Conservation (phyloP, 2,329 filamentous ascomycete genomes). For the Conoideocrella luteorostrata region DNA sequence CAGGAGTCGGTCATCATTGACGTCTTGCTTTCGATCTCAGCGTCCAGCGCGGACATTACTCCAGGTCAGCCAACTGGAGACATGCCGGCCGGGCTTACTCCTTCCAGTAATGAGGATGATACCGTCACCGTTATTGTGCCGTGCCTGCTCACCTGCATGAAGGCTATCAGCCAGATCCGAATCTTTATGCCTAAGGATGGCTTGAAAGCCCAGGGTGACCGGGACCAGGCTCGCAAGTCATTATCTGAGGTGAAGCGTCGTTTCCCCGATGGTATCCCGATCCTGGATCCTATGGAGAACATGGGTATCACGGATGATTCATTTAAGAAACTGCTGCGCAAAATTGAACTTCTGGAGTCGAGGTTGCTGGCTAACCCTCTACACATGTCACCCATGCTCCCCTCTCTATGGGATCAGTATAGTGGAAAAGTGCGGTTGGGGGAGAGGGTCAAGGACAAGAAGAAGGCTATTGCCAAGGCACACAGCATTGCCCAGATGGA, state of each 20-base stretch:
- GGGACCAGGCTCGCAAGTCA: constrained; percentile 59
- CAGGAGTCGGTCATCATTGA: constrained; percentile 81
- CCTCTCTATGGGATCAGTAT: constrained; percentile 83
- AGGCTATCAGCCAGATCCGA: constrained; percentile 75
- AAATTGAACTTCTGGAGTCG: constrained; percentile 95
- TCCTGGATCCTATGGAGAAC: constrained; percentile 89
- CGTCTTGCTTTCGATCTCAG: constrained; percentile 60
- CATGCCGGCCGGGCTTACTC: constrained; percentile 55
- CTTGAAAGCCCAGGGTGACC: constrained; percentile 59
- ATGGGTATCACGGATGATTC: constrained; percentile 90
- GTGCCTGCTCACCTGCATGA: constrained; percentile 77
- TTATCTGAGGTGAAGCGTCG: constrained; percentile 75
- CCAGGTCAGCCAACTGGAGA: constrained; percentile 29
- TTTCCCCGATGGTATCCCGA: constrained; percentile 86
- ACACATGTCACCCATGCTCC: constrained; percentile 80
- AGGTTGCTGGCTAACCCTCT: constrained; percentile 82
- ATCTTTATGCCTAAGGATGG: constrained; percentile 74
- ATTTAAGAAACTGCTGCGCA: constrained; percentile 88
- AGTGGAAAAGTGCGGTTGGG: constrained; percentile 68
- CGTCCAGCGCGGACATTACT: constrained; percentile 41
- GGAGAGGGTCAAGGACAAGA: constrained; percentile 78
- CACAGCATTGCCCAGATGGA: constrained; percentile 89
- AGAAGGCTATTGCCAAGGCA: constrained; percentile 79
- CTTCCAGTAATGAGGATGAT: constrained; percentile 22
- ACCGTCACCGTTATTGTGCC: constrained; percentile 50